phyloP scores from a whole-genome alignment of 371 early-diverging fungal species.

The Smittium culicis region DNA sequence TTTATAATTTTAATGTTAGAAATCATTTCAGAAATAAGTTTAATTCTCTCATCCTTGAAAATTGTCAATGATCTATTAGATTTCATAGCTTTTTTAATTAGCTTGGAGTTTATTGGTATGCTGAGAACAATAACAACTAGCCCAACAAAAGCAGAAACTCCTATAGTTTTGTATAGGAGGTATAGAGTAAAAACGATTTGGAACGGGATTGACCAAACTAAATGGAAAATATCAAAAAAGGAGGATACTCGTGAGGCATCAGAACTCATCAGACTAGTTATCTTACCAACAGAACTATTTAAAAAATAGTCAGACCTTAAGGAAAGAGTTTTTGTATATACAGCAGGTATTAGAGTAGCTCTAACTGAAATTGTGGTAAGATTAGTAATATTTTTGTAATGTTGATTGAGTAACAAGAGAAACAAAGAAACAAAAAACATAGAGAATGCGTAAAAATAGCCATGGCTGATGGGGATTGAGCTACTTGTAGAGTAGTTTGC shows the following conservation, averaged over 20 bases:
- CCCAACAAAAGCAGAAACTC: background rate
- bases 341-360: background rate
- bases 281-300: background rate
- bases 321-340: background rate
- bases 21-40: background rate
- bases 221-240: background rate
- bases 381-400: background rate
- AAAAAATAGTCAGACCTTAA: background rate
- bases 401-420: background rate
- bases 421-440: background rate
- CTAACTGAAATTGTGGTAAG: background rate
- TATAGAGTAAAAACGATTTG: background rate
- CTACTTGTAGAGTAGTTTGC: background rate
- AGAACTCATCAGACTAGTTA: background rate
- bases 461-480: background rate
- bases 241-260: background rate
- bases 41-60: background rate
- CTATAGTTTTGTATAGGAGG: background rate
- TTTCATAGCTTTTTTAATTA: background rate
- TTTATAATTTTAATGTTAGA: background rate
- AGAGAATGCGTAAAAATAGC: background rate
- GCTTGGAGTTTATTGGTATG: background rate
- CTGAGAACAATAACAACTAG: background rate
- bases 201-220: background rate
- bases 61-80: background rate